Base-by-base conservation (phyloP, 495 filamentous ascomycete species). In the Penicillium cataractarum region DNA sequence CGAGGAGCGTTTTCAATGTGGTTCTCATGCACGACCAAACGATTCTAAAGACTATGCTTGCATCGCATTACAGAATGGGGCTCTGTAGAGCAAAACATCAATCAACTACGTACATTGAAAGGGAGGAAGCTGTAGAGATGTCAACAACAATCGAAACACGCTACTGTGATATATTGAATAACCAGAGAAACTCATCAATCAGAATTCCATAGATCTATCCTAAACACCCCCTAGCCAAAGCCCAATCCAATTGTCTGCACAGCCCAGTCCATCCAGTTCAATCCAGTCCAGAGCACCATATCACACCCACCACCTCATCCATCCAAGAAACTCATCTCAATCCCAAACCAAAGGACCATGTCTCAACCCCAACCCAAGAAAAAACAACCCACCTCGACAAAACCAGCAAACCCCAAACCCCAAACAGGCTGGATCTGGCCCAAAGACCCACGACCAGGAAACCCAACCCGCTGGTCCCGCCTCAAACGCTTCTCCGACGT, bases 401-500 rank as follows among this genome's bases (percentile, higher is more conserved):
- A 31, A 46, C 7, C 22, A 17, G 19, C 21, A 54, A 70, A 66
- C 61, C n/a, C 63, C 7, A 50, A 60, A 31, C 57, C 44, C 22
- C 55, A 55, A 59, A 54, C 54, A 12, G 75, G 66, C 59, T 76
- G 62, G 63, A 76, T 79, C 60, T 79, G 76, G 76, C 75, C 75
- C 40, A 77, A 77, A 72, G 75, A 79, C 46, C 76, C 75, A 10
- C 59, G 66, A 15, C 75, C 71, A n/a, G 72, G 74, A 55, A 75
- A 77, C 27, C 72, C 73, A 42, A 15, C 46, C 10, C 61, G 39
- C 55, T 76, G 78, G 78, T 61, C 71, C n/a, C 61, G 70, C 42
- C 63, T 65, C 57, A 72, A 74, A 65, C 69, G 80, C 4, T 51
- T 80, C 24, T 57, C 58, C 10, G 76, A 83, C 37, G 65, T 81